Evolutionary conservation across 1,284 basidiomycete species (phyloP), one percentile per base, ranked within the genome.

Genomic region (Tylopilus sp.): DNA sequence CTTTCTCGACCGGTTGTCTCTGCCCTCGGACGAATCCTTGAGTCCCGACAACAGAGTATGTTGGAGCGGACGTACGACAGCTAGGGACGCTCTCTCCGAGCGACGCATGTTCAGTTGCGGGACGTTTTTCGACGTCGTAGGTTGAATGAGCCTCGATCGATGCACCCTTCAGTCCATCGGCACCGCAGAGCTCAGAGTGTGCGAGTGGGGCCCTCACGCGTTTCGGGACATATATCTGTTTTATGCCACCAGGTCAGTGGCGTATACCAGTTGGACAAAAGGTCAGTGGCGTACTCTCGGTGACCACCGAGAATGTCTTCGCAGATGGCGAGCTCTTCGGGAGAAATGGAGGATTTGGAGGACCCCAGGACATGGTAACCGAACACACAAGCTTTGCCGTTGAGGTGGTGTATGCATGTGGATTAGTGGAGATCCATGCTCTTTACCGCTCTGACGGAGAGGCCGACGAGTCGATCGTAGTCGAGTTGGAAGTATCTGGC

Each of bases 291-390:
- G 28, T 51, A 57, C 30, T 45, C 37, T 8, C 42, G 44, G 12
- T 55, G 43, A 33, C 43, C n/a, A 1, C 51, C 44, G 19, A 61
- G 57, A 25, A 57, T 28, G 9, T 48, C 46, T 33, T 61, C 30
- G 31, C 59, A 59, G 19, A 39, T 30, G 25, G 28, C 35, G 12
- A 59, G 51, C 41, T 59, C 57, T 4, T n/a, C 47, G 11, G 15
- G 40, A 19, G 59, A 55, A 49, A 62, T 48, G 43, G 36, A n/a
- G n/a, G n/a, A n/a, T n/a, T n/a, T n/a, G n/a, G n/a, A n/a, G n/a
- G n/a, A n/a, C n/a, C n/a, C n/a, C n/a, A n/a, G n/a, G n/a, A n/a
- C n/a, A n/a, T n/a, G n/a, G n/a, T n/a, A n/a, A n/a, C n/a, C n/a
- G n/a, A n/a, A n/a, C n/a, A n/a, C n/a, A n/a, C n/a, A n/a, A n/a